Base-by-base conservation (phyloP, 768 basidiomycete genomes). In the Leccinum barrowsii region DNA sequence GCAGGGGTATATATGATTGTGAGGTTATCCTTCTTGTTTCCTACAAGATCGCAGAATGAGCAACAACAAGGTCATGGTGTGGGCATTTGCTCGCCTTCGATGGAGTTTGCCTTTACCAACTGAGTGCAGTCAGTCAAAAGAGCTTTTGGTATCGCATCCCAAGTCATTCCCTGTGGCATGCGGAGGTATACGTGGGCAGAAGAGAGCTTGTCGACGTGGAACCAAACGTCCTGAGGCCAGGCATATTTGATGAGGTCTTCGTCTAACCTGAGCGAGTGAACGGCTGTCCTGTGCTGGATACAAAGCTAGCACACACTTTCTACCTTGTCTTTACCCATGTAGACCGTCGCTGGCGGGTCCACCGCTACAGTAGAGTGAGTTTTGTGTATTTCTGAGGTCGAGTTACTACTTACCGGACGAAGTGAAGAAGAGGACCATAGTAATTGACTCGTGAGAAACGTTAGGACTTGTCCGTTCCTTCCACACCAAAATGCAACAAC, bases 161-260 rank as follows among this genome's bases (percentile, higher is more conserved):
- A 98, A 30, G 78, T 72, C 80, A 95, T 89, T n/a, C 75, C 78
- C 3, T 84, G 82, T 0, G 90, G 82, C 79, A 98, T 85, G 34
- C 95, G 88, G n/a, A 98, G 78, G 71, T 98, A 98, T 42, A 98
- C 95, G 72, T 98, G 94, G 1, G 95, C 94, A 3, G 94, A 97
- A 0, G 93, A 96, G 28, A 98, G 85, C 72, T 95, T 96, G 78
- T 98, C 97, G 60, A 99, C 97, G 73, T 98, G 97, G 63, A 98
- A 97, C 92, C 91, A 92, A 54, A 92, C 75, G 60, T 93, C 91
- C 72, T 89, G 85, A 7, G 90, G 88, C 87, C 88, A 89, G 7
- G 90, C 94, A 66, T 93, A 97, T 74, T 85, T 90, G 66, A 98
- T 93, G 52, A 98, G 76, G 51, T 97, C 94, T 72, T 98, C 96